A percentile compares a stretch with the other conserved stretches of the same genome.
phyloP scores from a whole-genome alignment of 2,329 filamentous ascomycete species.

The Aspergillus uvarum region DNA sequence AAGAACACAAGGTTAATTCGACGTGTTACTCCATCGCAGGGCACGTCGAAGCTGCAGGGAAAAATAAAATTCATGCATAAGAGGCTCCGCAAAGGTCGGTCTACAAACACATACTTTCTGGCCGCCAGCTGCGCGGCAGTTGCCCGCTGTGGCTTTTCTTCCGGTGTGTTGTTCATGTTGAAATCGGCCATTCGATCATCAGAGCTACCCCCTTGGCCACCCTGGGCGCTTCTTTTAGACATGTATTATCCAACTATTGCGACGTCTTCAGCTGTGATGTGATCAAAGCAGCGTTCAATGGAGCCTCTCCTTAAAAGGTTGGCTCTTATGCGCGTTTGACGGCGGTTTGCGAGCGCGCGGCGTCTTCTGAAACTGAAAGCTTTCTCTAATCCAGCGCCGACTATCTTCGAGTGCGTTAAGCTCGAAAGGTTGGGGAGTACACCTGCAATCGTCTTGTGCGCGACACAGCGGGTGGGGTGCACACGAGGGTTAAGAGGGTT shows the following conservation, averaged over 20 bases:
- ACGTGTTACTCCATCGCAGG: neutral
- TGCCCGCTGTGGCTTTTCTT: slow-evolving; percentile 50
- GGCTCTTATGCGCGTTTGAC: slow-evolving; percentile 17
- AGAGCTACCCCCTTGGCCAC: slow-evolving; percentile 35
- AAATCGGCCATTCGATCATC: slow-evolving; percentile 31
- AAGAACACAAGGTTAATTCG: neutral
- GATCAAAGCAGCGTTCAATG: slow-evolving; percentile 17
- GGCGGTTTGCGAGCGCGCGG: neutral
- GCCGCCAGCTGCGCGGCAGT: slow-evolving; percentile 56
- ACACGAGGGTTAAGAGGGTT: slow-evolving; percentile 1
- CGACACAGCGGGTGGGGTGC: neutral
- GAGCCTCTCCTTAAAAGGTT: slow-evolving; percentile 6
- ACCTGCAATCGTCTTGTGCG: neutral
- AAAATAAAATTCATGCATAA: slow-evolving; percentile 13
- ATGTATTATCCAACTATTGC: slow-evolving; percentile 27
- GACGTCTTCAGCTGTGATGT: slow-evolving; percentile 11
- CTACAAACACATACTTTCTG: slow-evolving; percentile 52
- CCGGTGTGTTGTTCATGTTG: slow-evolving; percentile 42
- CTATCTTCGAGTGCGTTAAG: neutral
- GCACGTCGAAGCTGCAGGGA: slow-evolving; percentile 10
- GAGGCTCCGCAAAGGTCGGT: slow-evolving; percentile 17
- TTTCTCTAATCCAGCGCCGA: neutral
- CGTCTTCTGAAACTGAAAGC: neutral
- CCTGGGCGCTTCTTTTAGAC: slow-evolving; percentile 42
- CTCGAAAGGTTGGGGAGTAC: neutral